These are phyloP conservation scores for Mallotus japonicus DNA, from an alignment of 441 rosid species.

Conservation along the genomic window DNA sequence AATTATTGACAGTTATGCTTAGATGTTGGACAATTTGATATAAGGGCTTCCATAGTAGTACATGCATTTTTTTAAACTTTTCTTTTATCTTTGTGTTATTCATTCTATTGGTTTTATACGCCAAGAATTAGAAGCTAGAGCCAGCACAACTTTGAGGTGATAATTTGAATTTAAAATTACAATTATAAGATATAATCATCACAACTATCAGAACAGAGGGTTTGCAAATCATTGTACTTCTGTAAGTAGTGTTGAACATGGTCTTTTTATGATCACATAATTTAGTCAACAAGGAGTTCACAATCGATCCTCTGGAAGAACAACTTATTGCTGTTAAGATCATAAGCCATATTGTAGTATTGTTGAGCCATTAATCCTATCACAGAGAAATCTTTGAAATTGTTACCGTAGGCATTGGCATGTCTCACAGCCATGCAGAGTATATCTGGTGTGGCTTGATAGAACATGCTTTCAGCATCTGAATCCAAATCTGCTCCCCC, in stretches of 20 bases:
- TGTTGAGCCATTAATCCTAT: conserved; percentile 57
- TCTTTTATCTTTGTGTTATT: background rate
- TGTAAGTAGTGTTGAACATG: background rate
- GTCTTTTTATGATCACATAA: background rate
- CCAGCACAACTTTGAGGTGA: background rate
- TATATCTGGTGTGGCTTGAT: conserved; percentile 26
- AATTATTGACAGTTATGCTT: background rate
- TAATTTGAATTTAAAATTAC: background rate
- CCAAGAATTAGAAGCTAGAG: background rate
- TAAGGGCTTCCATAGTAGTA: background rate
- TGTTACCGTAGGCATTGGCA: conserved; percentile 18
- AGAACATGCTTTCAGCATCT: conserved; percentile 41
- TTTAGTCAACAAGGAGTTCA: conserved; percentile 39
- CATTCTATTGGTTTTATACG: background rate
- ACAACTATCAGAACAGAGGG: background rate
- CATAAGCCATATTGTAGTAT: conserved; percentile 44
- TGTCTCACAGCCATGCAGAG: conserved; percentile 44
- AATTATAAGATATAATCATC: background rate
- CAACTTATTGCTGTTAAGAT: conserved; percentile 28
- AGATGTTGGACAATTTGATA: background rate
- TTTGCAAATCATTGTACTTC: background rate
- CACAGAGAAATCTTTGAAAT: conserved; percentile 19
- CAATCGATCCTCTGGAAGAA: conserved; percentile 52
- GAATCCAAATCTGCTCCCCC: conserved; percentile 44
- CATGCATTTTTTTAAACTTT: background rate